phyloP scores from a whole-genome alignment of 2,329 filamentous ascomycete genomes.

The Microcyclosporella mali region DNA sequence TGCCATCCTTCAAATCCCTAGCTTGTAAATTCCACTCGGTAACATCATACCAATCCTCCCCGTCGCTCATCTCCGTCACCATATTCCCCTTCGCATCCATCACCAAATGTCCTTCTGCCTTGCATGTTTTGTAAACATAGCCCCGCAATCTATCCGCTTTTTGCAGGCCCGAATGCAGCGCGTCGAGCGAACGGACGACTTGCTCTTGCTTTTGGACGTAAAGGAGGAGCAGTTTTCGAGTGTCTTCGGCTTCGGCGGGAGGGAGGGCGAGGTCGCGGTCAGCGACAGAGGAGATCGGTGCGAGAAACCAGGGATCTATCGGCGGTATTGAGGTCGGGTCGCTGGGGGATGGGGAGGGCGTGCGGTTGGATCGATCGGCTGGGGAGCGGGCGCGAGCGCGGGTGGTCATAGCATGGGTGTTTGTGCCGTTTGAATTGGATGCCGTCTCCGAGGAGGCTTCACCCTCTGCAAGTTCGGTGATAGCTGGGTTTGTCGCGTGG shows the following conservation, averaged over 20 bases:
- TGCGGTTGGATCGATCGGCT: slow-evolving; percentile 32
- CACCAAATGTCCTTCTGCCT: slow-evolving; percentile 68
- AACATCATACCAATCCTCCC: slow-evolving; percentile 83
- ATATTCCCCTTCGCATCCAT: slow-evolving; percentile 25
- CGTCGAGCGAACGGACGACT: slow-evolving; percentile 63
- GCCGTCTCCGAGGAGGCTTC: slow-evolving; percentile 34
- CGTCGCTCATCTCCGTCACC: slow-evolving; percentile 67
- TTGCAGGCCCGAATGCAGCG: slow-evolving; percentile 64
- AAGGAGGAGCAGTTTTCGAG: slow-evolving; percentile 64
- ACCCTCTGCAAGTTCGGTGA: slow-evolving; percentile 16
- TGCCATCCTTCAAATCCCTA: slow-evolving; percentile 44
- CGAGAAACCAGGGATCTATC: slow-evolving; percentile 69
- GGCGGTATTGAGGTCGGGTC: slow-evolving; percentile 41
- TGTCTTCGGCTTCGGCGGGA: slow-evolving; percentile 68
- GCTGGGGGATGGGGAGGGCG: slow-evolving; percentile 37
- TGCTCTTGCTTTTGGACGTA: slow-evolving; percentile 86
- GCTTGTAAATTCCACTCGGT: slow-evolving; percentile 63
- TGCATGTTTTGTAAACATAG: slow-evolving; percentile 67
- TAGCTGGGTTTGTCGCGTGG: slow-evolving; percentile 12
- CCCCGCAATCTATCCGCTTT: slow-evolving; percentile 66
- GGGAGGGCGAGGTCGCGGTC: slow-evolving; percentile 69
- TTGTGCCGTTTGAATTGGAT: slow-evolving; percentile 37
- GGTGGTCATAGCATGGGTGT: slow-evolving; percentile 50
- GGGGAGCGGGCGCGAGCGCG: slow-evolving; percentile 45
- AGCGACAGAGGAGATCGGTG: slow-evolving; percentile 55